phyloP scores from a whole-genome alignment of 2,329 filamentous ascomycete genomes.

The Trichoderma semiorbis region DNA sequence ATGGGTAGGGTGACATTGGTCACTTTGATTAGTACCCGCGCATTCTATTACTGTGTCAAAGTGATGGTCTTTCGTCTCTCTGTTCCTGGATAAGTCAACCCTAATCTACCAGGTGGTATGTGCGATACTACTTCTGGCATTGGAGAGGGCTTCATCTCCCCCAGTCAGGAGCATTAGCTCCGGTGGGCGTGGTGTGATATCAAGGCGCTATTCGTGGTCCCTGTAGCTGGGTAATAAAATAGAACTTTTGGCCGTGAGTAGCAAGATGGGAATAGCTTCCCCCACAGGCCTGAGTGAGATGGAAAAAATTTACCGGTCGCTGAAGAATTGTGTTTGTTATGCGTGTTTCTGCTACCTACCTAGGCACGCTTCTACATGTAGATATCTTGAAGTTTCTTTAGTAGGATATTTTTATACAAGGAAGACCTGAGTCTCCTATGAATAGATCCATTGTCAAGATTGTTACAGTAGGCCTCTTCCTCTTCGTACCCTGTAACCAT shows the following conservation, averaged over 20 bases:
- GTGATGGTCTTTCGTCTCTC: neutral
- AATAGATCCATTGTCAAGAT: neutral
- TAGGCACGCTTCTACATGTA: neutral
- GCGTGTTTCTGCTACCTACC: neutral
- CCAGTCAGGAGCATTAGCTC: neutral
- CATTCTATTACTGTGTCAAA: neutral
- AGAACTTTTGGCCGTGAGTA: neutral
- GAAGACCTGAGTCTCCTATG: neutral
- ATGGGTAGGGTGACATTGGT: neutral
- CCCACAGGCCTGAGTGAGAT: neutral
- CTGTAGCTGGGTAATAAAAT: neutral
- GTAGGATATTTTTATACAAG: neutral
- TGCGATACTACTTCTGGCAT: neutral
- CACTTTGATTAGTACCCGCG: neutral
- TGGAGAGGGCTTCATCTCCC: neutral
- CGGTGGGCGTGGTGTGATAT: neutral
- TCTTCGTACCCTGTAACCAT: neutral
- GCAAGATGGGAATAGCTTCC: constrained; percentile 11
- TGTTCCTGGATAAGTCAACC: neutral
- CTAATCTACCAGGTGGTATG: neutral
- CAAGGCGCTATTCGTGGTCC: neutral
- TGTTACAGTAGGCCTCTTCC: neutral
- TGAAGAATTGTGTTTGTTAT: neutral
- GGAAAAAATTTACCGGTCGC: neutral
- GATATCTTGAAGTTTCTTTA: neutral